Evolutionary conservation across 2,329 filamentous ascomycete species (phyloP).

Genomic region (Trichophyton schoenleinii): DNA sequence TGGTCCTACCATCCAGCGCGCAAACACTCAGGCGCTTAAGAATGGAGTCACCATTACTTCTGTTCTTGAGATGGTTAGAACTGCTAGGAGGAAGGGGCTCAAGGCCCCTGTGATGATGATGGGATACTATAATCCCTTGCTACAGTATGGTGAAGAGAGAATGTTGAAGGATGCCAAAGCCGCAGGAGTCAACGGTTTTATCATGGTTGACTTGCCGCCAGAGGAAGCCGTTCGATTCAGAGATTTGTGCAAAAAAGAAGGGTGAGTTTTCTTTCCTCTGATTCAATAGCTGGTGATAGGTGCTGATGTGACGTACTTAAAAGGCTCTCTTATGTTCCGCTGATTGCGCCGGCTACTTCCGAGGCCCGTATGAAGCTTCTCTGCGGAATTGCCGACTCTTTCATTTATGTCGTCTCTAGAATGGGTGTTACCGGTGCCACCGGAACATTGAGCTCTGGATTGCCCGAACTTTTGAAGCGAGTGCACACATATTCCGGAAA

Average conservation of each 20-base stretch:
- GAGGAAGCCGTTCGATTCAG: conserved; percentile 92
- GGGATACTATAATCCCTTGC: conserved; percentile 96
- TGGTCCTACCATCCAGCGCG: conserved; percentile 88
- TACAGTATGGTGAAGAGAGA: conserved; percentile 86
- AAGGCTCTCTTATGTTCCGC: conserved; percentile 81
- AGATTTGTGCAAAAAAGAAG: conserved; percentile 64
- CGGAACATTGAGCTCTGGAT: conserved; percentile 64
- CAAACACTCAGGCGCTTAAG: conserved; percentile 78
- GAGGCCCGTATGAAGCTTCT: conserved; percentile 89
- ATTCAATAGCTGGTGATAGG: not conserved
- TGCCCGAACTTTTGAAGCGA: conserved; percentile 68
- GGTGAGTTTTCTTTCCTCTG: conserved; percentile 38
- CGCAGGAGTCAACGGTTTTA: conserved; percentile 87
- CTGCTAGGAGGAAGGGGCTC: conserved; percentile 64
- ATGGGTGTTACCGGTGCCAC: conserved; percentile 93
- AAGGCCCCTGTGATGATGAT: conserved; percentile 79
- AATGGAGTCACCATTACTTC: conserved; percentile 77
- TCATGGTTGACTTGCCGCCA: conserved; percentile 87
- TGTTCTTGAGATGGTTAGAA: conserved; percentile 70
- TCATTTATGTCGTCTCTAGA: conserved; percentile 95
- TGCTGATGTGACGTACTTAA: not conserved
- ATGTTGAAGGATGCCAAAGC: conserved; percentile 73
- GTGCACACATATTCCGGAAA: conserved; percentile 90
- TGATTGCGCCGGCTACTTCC: conserved; percentile 88
- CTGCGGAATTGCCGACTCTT: conserved; percentile 92